phyloP scores from a whole-genome alignment of 371 early-diverging fungal species.

The Syncephalastrum racemosum region DNA sequence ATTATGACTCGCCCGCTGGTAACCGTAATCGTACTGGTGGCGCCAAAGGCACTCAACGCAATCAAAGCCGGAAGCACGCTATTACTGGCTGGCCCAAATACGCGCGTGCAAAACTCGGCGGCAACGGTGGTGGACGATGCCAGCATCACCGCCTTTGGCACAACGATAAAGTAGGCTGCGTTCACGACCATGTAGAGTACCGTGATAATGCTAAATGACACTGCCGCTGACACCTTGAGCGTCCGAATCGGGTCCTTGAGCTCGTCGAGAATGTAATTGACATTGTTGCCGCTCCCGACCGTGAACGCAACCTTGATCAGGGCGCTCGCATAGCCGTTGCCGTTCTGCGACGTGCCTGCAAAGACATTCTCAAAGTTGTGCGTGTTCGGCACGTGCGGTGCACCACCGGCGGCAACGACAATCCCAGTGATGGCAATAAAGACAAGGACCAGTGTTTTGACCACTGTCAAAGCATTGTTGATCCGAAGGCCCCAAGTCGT shows the following conservation, averaged over 20 bases:
- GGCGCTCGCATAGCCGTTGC: slow-evolving; percentile 23
- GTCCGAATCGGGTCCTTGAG: slow-evolving; percentile 31
- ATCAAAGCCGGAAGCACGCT: slow-evolving; percentile 22
- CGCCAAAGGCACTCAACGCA: slow-evolving; percentile 25
- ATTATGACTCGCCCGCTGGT: slow-evolving; percentile 19
- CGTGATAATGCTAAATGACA: slow-evolving; percentile 22
- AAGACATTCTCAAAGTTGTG: slow-evolving; percentile 13
- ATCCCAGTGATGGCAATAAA: slow-evolving; percentile 17
- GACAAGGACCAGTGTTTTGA: slow-evolving; percentile 18
- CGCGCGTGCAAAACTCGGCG: slow-evolving; percentile 28
- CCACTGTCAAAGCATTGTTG: slow-evolving; percentile 8
- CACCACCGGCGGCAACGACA: slow-evolving; percentile 17
- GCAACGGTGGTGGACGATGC: slow-evolving; percentile 24
- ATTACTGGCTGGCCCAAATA: slow-evolving; percentile 25
- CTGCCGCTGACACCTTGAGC: slow-evolving; percentile 23
- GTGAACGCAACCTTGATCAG: slow-evolving; percentile 27
- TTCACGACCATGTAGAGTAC: slow-evolving; percentile 34
- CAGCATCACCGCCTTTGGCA: slow-evolving; percentile 26
- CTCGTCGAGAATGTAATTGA: slow-evolving; percentile 33
- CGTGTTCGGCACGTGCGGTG: slow-evolving; percentile 7
- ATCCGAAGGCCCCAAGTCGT: slow-evolving; percentile 15
- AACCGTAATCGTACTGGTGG: slow-evolving; percentile 19
- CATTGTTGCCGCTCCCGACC: slow-evolving; percentile 32
- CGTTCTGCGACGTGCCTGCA: slow-evolving; percentile 13
- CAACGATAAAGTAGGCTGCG: slow-evolving; percentile 36